Evolutionary conservation across 2,329 filamentous ascomycete genomes (phyloP).

Genomic region (Leptosphaerulina australis): DNA sequence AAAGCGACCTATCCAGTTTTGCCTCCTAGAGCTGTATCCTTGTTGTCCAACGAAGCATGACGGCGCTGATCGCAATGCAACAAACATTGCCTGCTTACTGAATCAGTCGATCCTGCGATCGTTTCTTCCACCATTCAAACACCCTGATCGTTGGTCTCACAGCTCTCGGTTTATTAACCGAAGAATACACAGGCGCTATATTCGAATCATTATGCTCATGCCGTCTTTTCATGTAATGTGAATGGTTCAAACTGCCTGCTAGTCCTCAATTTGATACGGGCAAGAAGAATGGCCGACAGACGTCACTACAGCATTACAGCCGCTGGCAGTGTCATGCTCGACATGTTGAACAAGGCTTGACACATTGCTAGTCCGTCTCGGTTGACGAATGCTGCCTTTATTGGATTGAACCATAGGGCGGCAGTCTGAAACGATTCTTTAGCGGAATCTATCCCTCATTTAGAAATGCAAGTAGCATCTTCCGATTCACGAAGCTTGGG

Average conservation of each 20-base stretch:
- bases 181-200: background rate
- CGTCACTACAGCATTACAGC: background rate
- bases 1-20: constrained; percentile 6
- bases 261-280: background rate
- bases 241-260: background rate
- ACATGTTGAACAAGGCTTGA: constrained; percentile 3
- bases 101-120: constrained; percentile 5
- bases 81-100: background rate
- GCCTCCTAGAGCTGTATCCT: constrained; percentile 2
- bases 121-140: constrained; percentile 18
- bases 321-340: constrained; percentile 6
- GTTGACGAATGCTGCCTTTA: background rate
- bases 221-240: background rate
- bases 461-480: constrained; percentile 5
- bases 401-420: constrained; percentile 10
- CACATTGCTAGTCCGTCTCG: background rate
- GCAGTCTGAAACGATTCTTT: constrained; percentile 14
- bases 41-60: constrained; percentile 1
- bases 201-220: constrained; percentile 1
- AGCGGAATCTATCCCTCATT: constrained; percentile 4
- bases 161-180: background rate
- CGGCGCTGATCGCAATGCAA: constrained; percentile 15
- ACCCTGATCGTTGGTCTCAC: constrained; percentile 1
- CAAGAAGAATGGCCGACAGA: constrained; percentile 7
- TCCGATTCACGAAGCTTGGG: constrained; percentile 18